A percentile compares a stretch with the other conserved stretches of the same genome.
Conservation (phyloP, 2,329 filamentous ascomycete species). For the Byssoonygena ceratinophila region DNA sequence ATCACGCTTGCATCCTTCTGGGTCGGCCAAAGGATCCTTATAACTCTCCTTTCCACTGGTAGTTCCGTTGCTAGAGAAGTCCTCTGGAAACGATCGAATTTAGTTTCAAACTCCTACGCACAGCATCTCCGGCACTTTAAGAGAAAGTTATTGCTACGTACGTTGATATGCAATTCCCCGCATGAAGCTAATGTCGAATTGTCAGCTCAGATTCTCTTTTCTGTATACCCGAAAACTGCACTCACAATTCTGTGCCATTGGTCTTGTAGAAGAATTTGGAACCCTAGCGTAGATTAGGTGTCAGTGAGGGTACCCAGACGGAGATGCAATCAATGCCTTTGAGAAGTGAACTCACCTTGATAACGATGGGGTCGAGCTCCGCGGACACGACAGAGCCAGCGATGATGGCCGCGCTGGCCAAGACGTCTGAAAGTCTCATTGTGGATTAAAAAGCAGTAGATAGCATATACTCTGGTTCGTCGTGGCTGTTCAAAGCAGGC, state of each 20-base stretch:
- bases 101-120: neutral
- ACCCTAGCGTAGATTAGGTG: constrained; percentile 41
- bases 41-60: constrained; percentile 48
- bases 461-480: neutral
- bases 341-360: constrained; percentile 47
- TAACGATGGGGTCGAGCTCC: constrained; percentile 46
- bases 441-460: constrained; percentile 22
- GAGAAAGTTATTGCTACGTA: constrained; percentile 23
- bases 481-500: neutral
- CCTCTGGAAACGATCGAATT: constrained; percentile 39
- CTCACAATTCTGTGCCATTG: constrained; percentile 61
- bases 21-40: constrained; percentile 71
- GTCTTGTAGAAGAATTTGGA: constrained; percentile 84
- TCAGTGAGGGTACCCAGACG: neutral
- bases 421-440: constrained; percentile 46
- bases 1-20: constrained; percentile 65
- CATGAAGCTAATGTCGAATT: constrained; percentile 52
- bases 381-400: constrained; percentile 38
- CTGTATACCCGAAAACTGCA: constrained; percentile 14
- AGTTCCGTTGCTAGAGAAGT: constrained; percentile 47
- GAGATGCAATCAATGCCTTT: neutral
- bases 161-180: constrained; percentile 90
- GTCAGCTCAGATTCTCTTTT: constrained; percentile 16
- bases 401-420: constrained; percentile 45
- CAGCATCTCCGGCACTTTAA: neutral